Conservation (phyloP, 805 yeast genomes). For the Candida anglica region DNA sequence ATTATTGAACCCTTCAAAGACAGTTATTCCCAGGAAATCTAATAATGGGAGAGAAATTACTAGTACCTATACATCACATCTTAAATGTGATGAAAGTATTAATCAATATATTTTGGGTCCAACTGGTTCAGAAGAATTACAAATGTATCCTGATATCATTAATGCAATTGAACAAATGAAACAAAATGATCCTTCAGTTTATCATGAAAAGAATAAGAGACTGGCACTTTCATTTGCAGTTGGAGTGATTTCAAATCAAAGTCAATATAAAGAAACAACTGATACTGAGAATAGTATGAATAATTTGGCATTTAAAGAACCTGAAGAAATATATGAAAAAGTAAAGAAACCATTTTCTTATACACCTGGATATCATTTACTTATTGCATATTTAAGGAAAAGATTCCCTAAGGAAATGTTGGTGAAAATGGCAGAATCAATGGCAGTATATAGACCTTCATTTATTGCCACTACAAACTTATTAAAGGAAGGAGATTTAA, state of each 20-base stretch:
- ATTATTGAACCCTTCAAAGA: background rate
- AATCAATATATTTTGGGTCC: constrained; percentile 70
- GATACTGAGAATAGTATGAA: constrained; percentile 11
- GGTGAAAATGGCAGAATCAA: constrained; percentile 77
- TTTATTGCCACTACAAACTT: constrained; percentile 91
- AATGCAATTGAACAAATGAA: constrained; percentile 39
- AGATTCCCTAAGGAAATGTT: constrained; percentile 69
- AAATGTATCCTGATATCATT: constrained; percentile 59
- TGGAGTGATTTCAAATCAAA: constrained; percentile 39
- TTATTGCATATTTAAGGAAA: constrained; percentile 66
- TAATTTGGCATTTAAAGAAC: constrained; percentile 43
- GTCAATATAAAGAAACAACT: constrained; percentile 15
- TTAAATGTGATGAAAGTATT: constrained; percentile 49
- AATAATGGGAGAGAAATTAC: background rate
- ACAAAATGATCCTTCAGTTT: constrained; percentile 37
- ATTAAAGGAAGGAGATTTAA: constrained; percentile 83
- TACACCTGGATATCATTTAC: constrained; percentile 84
- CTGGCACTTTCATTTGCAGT: constrained; percentile 46
- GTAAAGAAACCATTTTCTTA: constrained; percentile 79
- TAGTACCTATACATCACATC: background rate
- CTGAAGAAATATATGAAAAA: constrained; percentile 74
- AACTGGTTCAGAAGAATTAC: constrained; percentile 29
- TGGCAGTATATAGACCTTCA: constrained; percentile 89
- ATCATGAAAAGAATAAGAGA: constrained; percentile 31
- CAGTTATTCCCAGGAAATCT: background rate